Evolutionary conservation across 257 asterid genomes (phyloP), one percentile per base, ranked within the genome.

Genomic region (Eustoma russellianum): DNA sequence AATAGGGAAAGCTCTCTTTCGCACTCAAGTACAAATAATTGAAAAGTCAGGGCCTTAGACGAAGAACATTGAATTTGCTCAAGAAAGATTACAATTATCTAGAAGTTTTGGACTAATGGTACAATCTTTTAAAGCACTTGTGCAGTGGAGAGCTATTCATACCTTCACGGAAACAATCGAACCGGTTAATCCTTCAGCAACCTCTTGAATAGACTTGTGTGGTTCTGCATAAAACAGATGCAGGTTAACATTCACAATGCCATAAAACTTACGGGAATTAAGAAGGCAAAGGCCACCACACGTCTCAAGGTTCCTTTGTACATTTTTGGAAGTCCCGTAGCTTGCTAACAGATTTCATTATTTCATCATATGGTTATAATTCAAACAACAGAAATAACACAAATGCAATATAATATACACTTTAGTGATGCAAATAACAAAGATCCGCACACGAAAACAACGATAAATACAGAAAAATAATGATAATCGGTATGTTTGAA

Each of bases 151-250:
- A 41, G 28, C 57, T n/a, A 40, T 46, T 55, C 59, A 35, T 79
- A 91, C 98, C 98, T 91, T 84, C 76, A 84, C 78, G 48, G 94
- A 67, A 53, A 91, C 70, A 46, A 64, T 41, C 49, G 94, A 82
- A 59, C 96, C 98, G 2, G 68, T 62, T 72, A 91, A 85, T 77
- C 75, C 74, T 71, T 60, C 79, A 11, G 96, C 98, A 56, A 82
- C 74, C 70, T 91, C 95, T 72, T 84, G 96, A 63, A 87, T 87
- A 12, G 77, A 40, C 79, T 87, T 87, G 28, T 62, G 62, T 48
- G 92, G 90, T 61, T 74, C 98, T 90, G 83, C 78, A 69, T 6
- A 59, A 43, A 66, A 61, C 33, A 55, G 19, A 41, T 9, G 17
- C 48, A n/a, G 50, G 46, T 41, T 28, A 49, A 41, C 14, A 35